A percentile compares a stretch with the other conserved stretches of the same genome.
phyloP scores from a whole-genome alignment of 495 filamentous ascomycete species.

The Elasticomyces elasticus region DNA sequence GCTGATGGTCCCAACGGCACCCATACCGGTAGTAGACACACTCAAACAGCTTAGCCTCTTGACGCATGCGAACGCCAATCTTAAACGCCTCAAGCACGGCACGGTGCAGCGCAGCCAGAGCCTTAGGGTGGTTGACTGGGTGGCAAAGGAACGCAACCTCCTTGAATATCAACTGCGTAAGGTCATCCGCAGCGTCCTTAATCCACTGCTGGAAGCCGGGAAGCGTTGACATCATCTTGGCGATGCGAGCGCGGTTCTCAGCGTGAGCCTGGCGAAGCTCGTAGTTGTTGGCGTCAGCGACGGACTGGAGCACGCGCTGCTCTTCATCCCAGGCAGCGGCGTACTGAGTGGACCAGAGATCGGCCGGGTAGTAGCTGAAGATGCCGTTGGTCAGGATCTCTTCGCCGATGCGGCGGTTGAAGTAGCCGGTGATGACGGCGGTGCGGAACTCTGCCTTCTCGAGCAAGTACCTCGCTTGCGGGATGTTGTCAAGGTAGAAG shows the following conservation, averaged over 20 bases:
- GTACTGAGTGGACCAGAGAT: background rate
- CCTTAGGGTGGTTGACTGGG: background rate
- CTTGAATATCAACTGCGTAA: background rate
- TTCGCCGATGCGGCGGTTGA: background rate
- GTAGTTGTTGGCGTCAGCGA: background rate
- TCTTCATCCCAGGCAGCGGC: background rate
- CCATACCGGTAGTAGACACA: slow-evolving; percentile 5
- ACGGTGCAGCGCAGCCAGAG: background rate
- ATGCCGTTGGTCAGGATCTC: slow-evolving; percentile 1
- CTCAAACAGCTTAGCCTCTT: slow-evolving; percentile 4
- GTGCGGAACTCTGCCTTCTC: background rate
- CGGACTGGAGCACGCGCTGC: background rate
- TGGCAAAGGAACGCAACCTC: background rate
- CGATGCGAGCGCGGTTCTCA: background rate
- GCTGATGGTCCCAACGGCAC: slow-evolving; percentile 9
- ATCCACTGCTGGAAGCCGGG: slow-evolving; percentile 17
- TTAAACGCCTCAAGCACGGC: slow-evolving; percentile 7
- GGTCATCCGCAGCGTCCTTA: background rate
- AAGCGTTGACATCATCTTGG: slow-evolving; percentile 4
- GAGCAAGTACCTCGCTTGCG: background rate
- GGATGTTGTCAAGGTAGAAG: background rate
- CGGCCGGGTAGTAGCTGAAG: slow-evolving; percentile 2
- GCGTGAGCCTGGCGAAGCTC: background rate
- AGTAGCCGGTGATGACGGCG: background rate
- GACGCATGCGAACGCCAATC: slow-evolving; percentile 14